These are phyloP conservation scores for Ambrosia hybrid DNA, from an alignment of 140 eudicot genomes.

Conservation along the genomic window DNA sequence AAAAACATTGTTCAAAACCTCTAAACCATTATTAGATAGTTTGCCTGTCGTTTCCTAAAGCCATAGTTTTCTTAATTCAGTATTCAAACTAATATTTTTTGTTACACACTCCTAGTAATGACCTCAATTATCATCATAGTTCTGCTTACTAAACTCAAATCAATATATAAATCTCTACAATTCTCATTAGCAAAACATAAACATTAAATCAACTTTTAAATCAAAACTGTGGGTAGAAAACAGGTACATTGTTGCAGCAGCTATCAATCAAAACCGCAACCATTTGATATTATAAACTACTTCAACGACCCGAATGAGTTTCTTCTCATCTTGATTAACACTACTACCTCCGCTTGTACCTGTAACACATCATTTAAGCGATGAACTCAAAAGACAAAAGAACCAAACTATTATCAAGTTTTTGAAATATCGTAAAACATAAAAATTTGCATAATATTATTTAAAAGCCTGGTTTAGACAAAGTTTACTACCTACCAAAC, in stretches of 20 bases:
- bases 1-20: no score
- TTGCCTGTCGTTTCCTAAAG: no score
- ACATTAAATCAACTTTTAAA: background rate
- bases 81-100: no score
- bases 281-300: background rate
- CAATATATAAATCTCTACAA: background rate
- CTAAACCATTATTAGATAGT: no score
- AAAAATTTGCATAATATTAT: background rate
- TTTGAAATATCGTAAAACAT: background rate
- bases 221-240: background rate
- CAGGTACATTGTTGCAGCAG: background rate
- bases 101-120: no score
- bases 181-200: constrained; percentile 1
- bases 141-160: background rate
- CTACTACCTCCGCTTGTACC: constrained; percentile 69
- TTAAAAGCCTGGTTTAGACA: background rate
- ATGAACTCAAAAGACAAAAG: background rate
- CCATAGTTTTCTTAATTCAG: no score
- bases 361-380: constrained; percentile 26
- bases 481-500: background rate
- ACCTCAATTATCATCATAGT: background rate
- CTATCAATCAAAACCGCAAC: background rate
- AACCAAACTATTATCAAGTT: background rate
- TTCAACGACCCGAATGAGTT: background rate
- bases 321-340: constrained; percentile 10